These are phyloP conservation scores for Fusarium avenaceum DNA, from an alignment of 2,329 filamentous ascomycete species.

Conservation along the genomic window DNA sequence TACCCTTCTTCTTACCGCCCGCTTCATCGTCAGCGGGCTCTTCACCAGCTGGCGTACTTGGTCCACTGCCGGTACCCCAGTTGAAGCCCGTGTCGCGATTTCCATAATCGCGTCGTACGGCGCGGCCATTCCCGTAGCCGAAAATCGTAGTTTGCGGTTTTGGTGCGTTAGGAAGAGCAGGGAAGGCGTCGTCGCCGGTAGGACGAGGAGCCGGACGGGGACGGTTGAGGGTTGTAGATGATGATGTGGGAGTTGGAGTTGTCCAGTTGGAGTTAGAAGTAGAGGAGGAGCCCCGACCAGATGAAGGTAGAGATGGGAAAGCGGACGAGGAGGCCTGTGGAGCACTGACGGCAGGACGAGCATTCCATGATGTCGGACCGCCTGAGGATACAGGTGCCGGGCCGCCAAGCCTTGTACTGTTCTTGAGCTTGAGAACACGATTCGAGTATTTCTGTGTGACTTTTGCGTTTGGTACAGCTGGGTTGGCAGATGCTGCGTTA, in stretches of 20 bases:
- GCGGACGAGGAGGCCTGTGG: slow-evolving; percentile 52
- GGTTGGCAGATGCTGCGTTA: slow-evolving; percentile 71
- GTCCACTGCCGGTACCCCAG: slow-evolving; percentile 59
- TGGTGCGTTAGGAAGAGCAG: slow-evolving; percentile 82
- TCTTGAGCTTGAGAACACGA: slow-evolving; percentile 70
- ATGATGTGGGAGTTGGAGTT: slow-evolving; percentile 48
- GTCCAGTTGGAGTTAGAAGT: slow-evolving; percentile 52
- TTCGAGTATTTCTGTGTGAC: slow-evolving; percentile 65
- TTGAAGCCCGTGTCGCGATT: slow-evolving; percentile 65
- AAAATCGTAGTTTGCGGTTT: slow-evolving; percentile 75
- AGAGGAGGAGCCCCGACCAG: slow-evolving; percentile 38
- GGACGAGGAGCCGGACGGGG: slow-evolving; percentile 39
- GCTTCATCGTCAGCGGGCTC: slow-evolving; percentile 49
- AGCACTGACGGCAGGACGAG: slow-evolving; percentile 34
- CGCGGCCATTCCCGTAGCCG: slow-evolving; percentile 67
- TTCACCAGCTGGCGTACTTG: slow-evolving; percentile 46
- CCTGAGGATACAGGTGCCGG: slow-evolving; percentile 49
- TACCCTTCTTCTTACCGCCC: slow-evolving; percentile 66
- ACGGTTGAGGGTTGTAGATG: slow-evolving; percentile 40
- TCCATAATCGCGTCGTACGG: slow-evolving; percentile 68
- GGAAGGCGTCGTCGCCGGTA: slow-evolving; percentile 76
- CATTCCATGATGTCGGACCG: slow-evolving; percentile 40
- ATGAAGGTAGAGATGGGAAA: slow-evolving; percentile 60
- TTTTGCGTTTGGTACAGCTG: slow-evolving; percentile 54
- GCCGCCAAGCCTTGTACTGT: slow-evolving; percentile 64